Evolutionary conservation across 164 flowering plant genomes (phyloP), one percentile per base, ranked within the genome.

Genomic region (Tetracentron sinense): DNA sequence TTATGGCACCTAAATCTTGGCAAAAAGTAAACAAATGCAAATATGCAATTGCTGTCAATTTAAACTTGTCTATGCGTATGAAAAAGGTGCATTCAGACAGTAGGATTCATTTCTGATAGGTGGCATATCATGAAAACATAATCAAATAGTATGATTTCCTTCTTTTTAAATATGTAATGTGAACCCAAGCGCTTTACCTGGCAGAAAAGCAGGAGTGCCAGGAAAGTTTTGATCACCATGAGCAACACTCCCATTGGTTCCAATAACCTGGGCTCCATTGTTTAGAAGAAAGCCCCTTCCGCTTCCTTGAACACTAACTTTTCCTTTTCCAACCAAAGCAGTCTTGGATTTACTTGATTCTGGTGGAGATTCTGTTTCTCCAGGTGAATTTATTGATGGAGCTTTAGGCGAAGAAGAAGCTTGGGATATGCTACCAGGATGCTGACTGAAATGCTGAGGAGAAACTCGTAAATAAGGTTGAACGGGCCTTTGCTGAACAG

Each of bases 171-270:
- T 51, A 20, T n/a, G 54, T 8, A 52, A 16, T 8, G 7, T 48
- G 47, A 51, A 44, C 38, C n/a, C 30, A 46, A 4, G 44, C 28
- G 25, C 7, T 48, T 30, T 76, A 88, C 99, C 92, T 78, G 92
- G 99, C 74, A 92, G 79, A 70, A 95, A 83, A 28, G 97, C 69
- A 42, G 85, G 82, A 56, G 85, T 57, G 6, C 57, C 82, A 60
- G 96, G 87, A 58, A 88, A 84, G 68, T 85, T 92, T 47, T 74
- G 91, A 79, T 95, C 97, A 65, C 94, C 86, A 72, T 62, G 91
- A 68, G 78, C 77, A 72, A 74, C 77, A 60, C 81, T 79, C 81
- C 92, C 97, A 48, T 87, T 54, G 22, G 85, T 70, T 26, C 84
- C 91, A 74, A 85, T 79, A 63, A 84, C 82, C 69, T 90, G 95